These are phyloP conservation scores for Anthoceros angustus DNA, from an alignment of 225 moss, liverwort and hornwort species.

Conservation along the genomic window DNA sequence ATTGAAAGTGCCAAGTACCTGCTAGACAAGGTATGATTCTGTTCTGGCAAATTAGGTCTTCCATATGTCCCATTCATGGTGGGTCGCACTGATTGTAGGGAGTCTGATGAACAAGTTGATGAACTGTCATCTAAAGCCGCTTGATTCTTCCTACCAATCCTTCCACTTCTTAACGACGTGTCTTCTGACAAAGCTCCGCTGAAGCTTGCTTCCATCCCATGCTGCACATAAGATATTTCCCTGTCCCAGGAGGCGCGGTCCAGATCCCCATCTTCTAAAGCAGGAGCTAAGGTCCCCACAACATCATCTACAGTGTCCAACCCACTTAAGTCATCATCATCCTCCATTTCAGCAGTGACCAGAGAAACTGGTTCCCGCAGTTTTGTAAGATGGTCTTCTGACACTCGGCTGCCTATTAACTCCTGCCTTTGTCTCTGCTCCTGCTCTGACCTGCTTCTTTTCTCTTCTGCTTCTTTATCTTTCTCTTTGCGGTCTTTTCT, in stretches of 20 bases:
- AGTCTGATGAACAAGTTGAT: conserved; percentile 94
- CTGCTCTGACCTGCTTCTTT: conserved; percentile 62
- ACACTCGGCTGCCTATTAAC: conserved; percentile 19
- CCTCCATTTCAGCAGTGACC: conserved; percentile 53
- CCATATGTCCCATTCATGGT: conserved; percentile 56
- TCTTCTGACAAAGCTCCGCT: conserved; percentile 73
- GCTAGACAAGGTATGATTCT: conserved; percentile 35
- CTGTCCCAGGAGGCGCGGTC: conserved; percentile 83
- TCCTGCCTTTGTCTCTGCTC: conserved; percentile 65
- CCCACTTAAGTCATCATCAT: conserved; percentile 77
- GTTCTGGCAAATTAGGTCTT: conserved; percentile 52
- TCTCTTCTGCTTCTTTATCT: conserved; percentile 92
- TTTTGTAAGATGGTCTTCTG: conserved; percentile 44
- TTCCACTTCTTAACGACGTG: conserved; percentile 37
- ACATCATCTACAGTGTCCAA: conserved; percentile 64
- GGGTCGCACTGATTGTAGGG: conserved; percentile 71
- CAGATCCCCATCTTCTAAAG: conserved; percentile 68
- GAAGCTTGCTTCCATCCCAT: conserved; percentile 83
- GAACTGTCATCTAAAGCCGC: conserved; percentile 85
- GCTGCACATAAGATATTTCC: conserved; percentile 62
- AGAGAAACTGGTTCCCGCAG: conserved; percentile 40
- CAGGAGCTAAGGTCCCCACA: conserved; percentile 73
- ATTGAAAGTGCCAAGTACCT: conserved; percentile 27
- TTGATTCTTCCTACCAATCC: conserved; percentile 62
- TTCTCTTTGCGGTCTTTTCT: conserved; percentile 96